Evolutionary conservation across 2,329 filamentous ascomycete genomes (phyloP), one percentile per base, ranked within the genome.

Genomic region (Penicillium freii): DNA sequence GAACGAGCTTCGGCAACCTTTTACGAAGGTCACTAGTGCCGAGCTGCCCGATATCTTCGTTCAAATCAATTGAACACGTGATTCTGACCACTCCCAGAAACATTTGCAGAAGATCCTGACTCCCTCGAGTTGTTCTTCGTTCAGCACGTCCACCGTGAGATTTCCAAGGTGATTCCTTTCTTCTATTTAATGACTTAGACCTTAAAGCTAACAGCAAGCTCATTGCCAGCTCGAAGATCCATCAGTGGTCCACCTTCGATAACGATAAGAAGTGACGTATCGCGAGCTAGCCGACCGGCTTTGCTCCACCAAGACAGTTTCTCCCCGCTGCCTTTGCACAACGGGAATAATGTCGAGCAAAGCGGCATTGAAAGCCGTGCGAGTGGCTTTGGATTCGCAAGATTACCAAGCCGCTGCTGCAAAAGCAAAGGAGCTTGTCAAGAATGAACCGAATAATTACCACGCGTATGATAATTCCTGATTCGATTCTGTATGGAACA

Each of bases 341-440:
- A 61, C 57, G 59, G 51, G 49, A 49, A 73, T 62, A 55, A 77
- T 76, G 75, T 74, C 75, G 59, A 69, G 63, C 71, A 96, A 96
- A 78, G 83, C 87, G 52, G 85, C 87, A 58, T 80, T 97, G 66
- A 96, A 96, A 78, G 85, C 87, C 64, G 89, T 94, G 63, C 90
- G 88, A 70, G 83, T 89, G 62, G 87, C 88, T 46, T 82, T 96
- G 64, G 89, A 91, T 70, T 83, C 87, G 59, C 84, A 90, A 67
- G 88, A 94, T 69, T 96, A 87, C 78, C 87, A 89, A 59, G 87
- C 89, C 68, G 91, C 89, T 43, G 81, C 87, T 50, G 78, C 83
- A 31, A 86, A 91, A 71, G 87, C 90, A 5, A 81, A 85, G 59
- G 82, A 84, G 29, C 80, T 95, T 38, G 77, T 96, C 47, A 80